phyloP scores from a whole-genome alignment of 495 filamentous ascomycete species.

The Xylaria grammica region DNA sequence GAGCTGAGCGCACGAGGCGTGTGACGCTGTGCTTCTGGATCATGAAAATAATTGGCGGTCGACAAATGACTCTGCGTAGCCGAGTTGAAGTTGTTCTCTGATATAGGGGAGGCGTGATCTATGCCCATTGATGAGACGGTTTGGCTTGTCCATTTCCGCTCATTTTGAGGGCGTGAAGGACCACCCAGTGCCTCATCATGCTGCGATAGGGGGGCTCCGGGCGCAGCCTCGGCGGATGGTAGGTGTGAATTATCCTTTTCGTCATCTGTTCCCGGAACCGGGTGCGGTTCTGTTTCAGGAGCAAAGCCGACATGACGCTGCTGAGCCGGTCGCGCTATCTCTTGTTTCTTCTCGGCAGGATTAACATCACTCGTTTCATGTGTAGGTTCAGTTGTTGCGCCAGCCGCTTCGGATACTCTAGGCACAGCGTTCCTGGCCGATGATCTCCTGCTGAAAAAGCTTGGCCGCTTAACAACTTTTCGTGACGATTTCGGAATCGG shows the following conservation, averaged over 20 bases:
- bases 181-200: constrained; percentile 2
- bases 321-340: constrained; percentile 9
- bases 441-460: constrained; percentile 48
- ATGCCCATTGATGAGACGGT: not conserved
- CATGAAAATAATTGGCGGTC: constrained; percentile 23
- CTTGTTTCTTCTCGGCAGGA: constrained; percentile 18
- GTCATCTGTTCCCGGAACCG: not conserved
- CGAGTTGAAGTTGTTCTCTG: constrained; percentile 11
- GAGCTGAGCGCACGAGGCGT: constrained; percentile 15
- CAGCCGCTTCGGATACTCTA: constrained; percentile 7
- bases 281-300: constrained; percentile 33
- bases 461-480: constrained; percentile 36
- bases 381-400: constrained; percentile 4
- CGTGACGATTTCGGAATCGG: constrained; percentile 62
- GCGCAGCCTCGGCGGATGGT: not conserved
- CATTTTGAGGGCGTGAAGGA: constrained; percentile 1
- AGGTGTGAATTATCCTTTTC: not conserved
- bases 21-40: constrained; percentile 21
- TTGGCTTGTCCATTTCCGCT: not conserved
- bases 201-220: not conserved
- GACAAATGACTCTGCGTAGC: constrained; percentile 33
- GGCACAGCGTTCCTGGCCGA: constrained; percentile 34
- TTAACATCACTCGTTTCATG: constrained; percentile 12
- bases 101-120: not conserved
- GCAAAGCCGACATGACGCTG: constrained; percentile 62